These are phyloP conservation scores for Scheffersomyces lignosus DNA, from an alignment of 805 yeast species.

Conservation along the genomic window DNA sequence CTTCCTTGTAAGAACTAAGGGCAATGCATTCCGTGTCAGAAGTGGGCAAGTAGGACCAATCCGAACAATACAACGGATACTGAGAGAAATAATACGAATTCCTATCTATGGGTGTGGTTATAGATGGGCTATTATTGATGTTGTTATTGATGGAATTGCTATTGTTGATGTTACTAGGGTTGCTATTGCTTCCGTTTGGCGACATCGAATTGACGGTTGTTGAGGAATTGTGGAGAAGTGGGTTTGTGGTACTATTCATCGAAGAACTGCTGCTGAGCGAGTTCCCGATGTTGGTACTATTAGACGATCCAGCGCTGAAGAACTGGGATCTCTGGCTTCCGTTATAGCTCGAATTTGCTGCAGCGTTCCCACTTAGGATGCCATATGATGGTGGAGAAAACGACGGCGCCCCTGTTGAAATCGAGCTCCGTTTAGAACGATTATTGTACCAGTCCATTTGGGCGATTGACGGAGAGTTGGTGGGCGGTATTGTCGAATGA, in stretches of 20 bases:
- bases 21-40: conserved; percentile 53
- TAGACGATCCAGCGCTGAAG: too few species aligned
- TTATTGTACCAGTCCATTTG: conserved; percentile 9
- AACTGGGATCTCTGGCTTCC: conserved; percentile 3
- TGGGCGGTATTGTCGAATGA: too few species aligned
- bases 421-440: conserved; percentile 1
- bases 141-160: neutral
- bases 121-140: neutral
- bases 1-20: conserved; percentile 79
- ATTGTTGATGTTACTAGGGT: neutral
- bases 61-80: conserved; percentile 35
- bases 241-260: too few species aligned
- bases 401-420: conserved; percentile 1
- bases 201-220: too few species aligned
- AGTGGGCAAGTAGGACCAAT: conserved; percentile 28
- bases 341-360: too few species aligned
- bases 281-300: too few species aligned
- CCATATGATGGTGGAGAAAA: conserved; percentile 4
- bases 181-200: too few species aligned
- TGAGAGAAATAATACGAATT: conserved; percentile 26
- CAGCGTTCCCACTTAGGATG: neutral
- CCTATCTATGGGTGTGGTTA: conserved; percentile 11
- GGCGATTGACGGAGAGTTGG: too few species aligned
- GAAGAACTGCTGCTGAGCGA: too few species aligned
- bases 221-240: too few species aligned